Evolutionary conservation across 1,284 basidiomycete genomes (phyloP).

Genomic region (Singerocomus inundabilis): DNA sequence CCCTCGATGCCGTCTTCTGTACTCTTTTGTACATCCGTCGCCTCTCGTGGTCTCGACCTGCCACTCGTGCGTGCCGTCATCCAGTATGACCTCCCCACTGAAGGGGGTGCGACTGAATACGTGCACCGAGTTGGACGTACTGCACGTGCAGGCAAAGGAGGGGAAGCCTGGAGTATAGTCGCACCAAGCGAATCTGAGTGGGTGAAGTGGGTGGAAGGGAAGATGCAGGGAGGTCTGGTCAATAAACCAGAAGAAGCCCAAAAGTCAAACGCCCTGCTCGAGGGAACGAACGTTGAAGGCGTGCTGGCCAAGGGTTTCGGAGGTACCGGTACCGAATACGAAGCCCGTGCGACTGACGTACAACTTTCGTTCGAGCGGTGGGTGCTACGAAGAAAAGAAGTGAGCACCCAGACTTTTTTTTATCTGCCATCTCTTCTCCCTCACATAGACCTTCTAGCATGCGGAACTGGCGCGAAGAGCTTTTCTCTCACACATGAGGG

Average conservation of each 20-base stretch:
- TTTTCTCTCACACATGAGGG: conserved; percentile 90
- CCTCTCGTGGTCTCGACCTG: conserved; percentile 95
- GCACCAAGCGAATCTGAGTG: conserved; percentile 84
- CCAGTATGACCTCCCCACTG: conserved; percentile 97
- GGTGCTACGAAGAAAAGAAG: conserved; percentile 77
- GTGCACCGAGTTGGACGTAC: conserved; percentile 97
- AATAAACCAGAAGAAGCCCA: conserved; percentile 28
- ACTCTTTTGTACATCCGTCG: conserved; percentile 94
- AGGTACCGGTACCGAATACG: conserved; percentile 76
- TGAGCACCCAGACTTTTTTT: conserved; percentile 36
- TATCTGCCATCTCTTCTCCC: background rate
- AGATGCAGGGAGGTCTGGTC: conserved; percentile 60
- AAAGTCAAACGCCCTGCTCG: conserved; percentile 50
- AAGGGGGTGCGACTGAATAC: conserved; percentile 96
- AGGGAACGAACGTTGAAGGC: conserved; percentile 64
- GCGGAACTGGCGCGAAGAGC: conserved; percentile 78
- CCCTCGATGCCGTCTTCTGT: conserved; percentile 54
- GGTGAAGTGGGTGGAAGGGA: conserved; percentile 83
- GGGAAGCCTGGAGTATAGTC: conserved; percentile 94
- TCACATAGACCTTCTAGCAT: conserved; percentile 50
- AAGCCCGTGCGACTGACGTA: conserved; percentile 92
- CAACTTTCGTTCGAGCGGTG: conserved; percentile 95
- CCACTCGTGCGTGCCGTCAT: conserved; percentile 93
- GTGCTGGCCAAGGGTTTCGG: conserved; percentile 85
- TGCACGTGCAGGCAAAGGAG: conserved; percentile 91